These are phyloP conservation scores for Syncephalastrum monosporum DNA, from an alignment of 371 early-diverging fungal genomes.

Conservation along the genomic window DNA sequence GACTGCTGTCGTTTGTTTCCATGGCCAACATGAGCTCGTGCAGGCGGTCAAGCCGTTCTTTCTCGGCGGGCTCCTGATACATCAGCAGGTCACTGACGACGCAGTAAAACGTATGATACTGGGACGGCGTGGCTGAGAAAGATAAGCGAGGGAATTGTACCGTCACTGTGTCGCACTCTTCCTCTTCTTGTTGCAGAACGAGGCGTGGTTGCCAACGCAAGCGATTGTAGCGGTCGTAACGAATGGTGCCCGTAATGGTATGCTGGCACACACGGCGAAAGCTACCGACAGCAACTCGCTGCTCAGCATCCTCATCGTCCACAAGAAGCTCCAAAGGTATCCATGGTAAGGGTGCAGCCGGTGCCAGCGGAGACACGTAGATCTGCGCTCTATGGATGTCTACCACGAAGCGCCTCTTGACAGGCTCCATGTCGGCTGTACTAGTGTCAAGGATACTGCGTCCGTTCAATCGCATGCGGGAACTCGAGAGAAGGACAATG, in stretches of 20 bases:
- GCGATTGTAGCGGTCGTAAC: constrained; percentile 23
- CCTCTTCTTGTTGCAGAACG: constrained; percentile 43
- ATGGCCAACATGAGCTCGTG: constrained; percentile 76
- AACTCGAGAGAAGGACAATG: not conserved
- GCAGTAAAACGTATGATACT: constrained; percentile 71
- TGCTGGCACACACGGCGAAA: constrained; percentile 34
- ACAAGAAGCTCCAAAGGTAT: constrained; percentile 82
- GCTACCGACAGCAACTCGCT: constrained; percentile 72
- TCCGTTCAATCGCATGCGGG: not conserved
- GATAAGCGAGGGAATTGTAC: constrained; percentile 68
- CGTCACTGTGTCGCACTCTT: constrained; percentile 57
- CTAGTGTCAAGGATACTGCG: not conserved
- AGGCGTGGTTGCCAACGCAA: constrained; percentile 28
- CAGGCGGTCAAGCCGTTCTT: constrained; percentile 69
- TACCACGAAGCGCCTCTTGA: constrained; percentile 1
- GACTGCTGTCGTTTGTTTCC: constrained; percentile 36
- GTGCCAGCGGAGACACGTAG: too few species aligned
- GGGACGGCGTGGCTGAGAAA: constrained; percentile 69
- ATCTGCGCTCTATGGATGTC: not conserved
- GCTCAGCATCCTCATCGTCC: constrained; percentile 47
- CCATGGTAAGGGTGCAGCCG: constrained; percentile 60
- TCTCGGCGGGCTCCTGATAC: constrained; percentile 78
- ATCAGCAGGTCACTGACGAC: constrained; percentile 77
- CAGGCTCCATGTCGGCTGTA: constrained; percentile 1
- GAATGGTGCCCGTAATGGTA: constrained; percentile 3